Conservation (phyloP, 805 yeast genomes). For the Brettanomyces sp. region DNA sequence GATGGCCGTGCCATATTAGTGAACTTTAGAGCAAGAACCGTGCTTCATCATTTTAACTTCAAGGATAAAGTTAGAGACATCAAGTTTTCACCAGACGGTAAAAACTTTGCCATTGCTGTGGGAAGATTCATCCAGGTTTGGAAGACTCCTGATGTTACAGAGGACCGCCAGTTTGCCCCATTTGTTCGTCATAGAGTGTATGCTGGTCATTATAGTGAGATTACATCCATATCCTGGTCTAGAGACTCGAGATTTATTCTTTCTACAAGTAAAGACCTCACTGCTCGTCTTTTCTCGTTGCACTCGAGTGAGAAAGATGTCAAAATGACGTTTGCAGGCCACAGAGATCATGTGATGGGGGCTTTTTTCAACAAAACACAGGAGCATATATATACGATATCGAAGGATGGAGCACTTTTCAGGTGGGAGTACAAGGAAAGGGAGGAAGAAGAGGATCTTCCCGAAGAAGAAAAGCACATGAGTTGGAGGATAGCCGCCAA, state of each 20-base stretch:
- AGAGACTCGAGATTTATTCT: slow-evolving; percentile 80
- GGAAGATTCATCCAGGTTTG: slow-evolving; percentile 84
- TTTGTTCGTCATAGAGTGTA: slow-evolving; percentile 83
- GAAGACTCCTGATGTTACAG: slow-evolving; percentile 75
- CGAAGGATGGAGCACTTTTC: slow-evolving; percentile 91
- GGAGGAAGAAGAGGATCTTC: slow-evolving; percentile 38
- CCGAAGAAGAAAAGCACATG: slow-evolving; percentile 34
- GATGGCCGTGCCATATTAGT: slow-evolving; percentile 92
- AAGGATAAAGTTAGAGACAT: slow-evolving; percentile 67
- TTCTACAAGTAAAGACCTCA: slow-evolving; percentile 82
- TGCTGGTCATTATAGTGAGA: slow-evolving; percentile 86
- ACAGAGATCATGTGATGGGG: slow-evolving; percentile 75
- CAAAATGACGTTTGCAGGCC: slow-evolving; percentile 84
- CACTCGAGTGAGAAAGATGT: slow-evolving; percentile 62
- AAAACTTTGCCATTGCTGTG: slow-evolving; percentile 74
- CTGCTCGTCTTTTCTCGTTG: slow-evolving; percentile 77
- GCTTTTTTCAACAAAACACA: slow-evolving; percentile 87
- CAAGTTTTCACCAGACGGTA: slow-evolving; percentile 84
- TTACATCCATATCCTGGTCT: slow-evolving; percentile 79
- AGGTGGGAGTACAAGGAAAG: slow-evolving; percentile 77
- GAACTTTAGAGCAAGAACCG: slow-evolving; percentile 74
- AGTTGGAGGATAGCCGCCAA: slow-evolving; percentile 81
- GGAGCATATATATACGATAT: slow-evolving; percentile 82
- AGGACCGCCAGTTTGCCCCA: slow-evolving; percentile 92
- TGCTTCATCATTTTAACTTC: slow-evolving; percentile 89